Conservation (phyloP, 495 filamentous ascomycete genomes). For the Penicillium fimorum region DNA sequence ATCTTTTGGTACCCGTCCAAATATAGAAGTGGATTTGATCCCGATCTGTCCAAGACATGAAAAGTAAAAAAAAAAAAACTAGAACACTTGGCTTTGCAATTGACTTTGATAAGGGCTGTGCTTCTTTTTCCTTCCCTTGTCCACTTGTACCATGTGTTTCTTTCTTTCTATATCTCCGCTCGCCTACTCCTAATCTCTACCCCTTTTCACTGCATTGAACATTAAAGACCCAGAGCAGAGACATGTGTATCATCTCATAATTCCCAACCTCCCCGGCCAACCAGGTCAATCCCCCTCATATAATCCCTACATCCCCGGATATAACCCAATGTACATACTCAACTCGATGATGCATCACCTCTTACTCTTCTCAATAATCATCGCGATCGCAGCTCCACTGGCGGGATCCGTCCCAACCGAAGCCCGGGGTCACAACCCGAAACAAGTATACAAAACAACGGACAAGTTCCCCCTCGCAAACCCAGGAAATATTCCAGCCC, state of each 20-base stretch:
- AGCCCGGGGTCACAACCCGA: constrained; percentile 1
- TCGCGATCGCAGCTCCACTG: constrained; percentile 6
- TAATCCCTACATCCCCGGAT: background rate
- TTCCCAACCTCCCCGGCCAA: background rate
- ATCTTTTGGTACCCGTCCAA: background rate
- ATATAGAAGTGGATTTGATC: background rate
- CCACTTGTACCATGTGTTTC: constrained; percentile 7
- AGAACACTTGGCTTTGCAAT: constrained; percentile 25
- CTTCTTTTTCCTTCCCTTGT: constrained; percentile 3
- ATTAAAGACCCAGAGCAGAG: background rate
- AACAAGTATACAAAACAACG: constrained; percentile 33
- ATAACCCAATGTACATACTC: background rate
- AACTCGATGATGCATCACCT: constrained; percentile 4
- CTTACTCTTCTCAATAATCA: constrained; percentile 2
- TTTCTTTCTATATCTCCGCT: constrained; percentile 3
- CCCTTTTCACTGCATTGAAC: background rate
- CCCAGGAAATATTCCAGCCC: constrained; percentile 32
- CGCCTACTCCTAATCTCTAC: background rate
- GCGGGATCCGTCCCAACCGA: constrained; percentile 18
- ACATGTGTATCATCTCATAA: constrained; percentile 1
- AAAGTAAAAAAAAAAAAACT: constrained; percentile 9
- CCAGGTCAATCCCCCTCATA: background rate
- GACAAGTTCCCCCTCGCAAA: constrained; percentile 35
- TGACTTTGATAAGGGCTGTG: constrained; percentile 13
- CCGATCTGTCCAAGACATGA: too few species aligned